Evolutionary conservation across 345 rosid species (phyloP).

Genomic region (Gossypium bickii): DNA sequence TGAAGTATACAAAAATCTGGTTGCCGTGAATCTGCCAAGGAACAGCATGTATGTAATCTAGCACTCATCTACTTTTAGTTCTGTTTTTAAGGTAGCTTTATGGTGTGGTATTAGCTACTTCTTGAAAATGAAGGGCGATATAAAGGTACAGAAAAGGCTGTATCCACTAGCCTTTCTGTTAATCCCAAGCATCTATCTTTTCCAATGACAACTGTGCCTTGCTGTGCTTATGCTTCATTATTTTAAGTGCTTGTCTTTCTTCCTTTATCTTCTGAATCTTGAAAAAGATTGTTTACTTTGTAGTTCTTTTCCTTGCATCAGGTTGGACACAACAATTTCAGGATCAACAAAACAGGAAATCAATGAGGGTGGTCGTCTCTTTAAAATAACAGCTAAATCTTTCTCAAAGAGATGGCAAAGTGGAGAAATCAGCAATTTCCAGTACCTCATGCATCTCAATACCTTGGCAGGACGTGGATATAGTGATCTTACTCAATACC

Average conservation of each 20-base stretch:
- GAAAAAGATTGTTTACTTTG: slow-evolving; percentile 18
- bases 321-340: slow-evolving; percentile 96
- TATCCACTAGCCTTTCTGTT: neutral
- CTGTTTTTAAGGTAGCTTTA: neutral
- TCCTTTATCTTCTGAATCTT: slow-evolving; percentile 18
- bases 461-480: slow-evolving; percentile 99
- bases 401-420: slow-evolving; percentile 99
- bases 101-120: neutral
- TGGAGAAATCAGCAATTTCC: slow-evolving; percentile 99
- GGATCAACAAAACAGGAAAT: slow-evolving; percentile 90
- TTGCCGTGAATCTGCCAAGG: slow-evolving; percentile 93
- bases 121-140: neutral
- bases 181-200: neutral
- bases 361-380: slow-evolving; percentile 87
- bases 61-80: neutral
- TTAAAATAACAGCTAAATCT: slow-evolving; percentile 87
- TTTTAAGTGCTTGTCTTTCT: neutral
- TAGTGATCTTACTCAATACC: slow-evolving; percentile 98
- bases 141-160: neutral
- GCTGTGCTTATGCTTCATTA: neutral
- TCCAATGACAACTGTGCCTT: neutral
- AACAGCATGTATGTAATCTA: slow-evolving; percentile 74
- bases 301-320: slow-evolving; percentile 28
- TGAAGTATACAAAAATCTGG: slow-evolving; percentile 92
- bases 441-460: slow-evolving; percentile 98